Evolutionary conservation across 495 filamentous ascomycete species (phyloP).

Genomic region (Hyaloscypha bicolor): DNA sequence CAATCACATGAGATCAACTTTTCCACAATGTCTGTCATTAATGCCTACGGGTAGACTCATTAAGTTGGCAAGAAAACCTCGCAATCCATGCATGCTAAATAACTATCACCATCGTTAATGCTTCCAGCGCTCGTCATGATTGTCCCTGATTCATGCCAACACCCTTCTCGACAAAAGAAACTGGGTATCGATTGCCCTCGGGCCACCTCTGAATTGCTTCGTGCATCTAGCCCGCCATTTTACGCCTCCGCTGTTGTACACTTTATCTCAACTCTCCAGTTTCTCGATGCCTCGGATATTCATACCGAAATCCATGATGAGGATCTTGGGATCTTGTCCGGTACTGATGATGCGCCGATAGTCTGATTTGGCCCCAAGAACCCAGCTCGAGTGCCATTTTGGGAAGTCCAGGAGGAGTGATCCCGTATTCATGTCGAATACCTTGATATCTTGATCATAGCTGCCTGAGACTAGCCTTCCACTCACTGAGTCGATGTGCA

Average conservation of each 20-base stretch:
- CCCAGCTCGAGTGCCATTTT: conserved; percentile 94
- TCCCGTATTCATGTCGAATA: conserved; percentile 81
- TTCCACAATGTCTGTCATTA: not conserved
- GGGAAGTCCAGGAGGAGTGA: conserved; percentile 74
- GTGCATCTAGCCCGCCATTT: not conserved
- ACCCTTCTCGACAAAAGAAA: not conserved
- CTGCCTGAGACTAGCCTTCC: conserved; percentile 85
- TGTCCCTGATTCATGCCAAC: not conserved
- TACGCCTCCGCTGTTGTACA: not conserved
- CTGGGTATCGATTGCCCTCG: not conserved
- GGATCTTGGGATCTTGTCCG: conserved; percentile 85
- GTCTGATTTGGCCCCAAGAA: conserved; percentile 91
- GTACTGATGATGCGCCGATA: conserved; percentile 92
- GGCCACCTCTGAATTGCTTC: not conserved
- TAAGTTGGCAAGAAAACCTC: not conserved
- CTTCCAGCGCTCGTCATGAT: not conserved
- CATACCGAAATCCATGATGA: conserved; percentile 89
- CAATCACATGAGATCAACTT: not conserved
- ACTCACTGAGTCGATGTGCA: conserved; percentile 84
- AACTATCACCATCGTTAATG: not conserved
- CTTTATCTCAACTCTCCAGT: conserved; percentile 44
- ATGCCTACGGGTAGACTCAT: not conserved
- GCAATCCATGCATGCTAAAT: not conserved
- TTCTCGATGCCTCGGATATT: conserved; percentile 54
- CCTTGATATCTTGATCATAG: conserved; percentile 92